Base-by-base conservation (phyloP, 1,284 basidiomycete genomes). In the Cutaneotrichosporon dermatis region DNA sequence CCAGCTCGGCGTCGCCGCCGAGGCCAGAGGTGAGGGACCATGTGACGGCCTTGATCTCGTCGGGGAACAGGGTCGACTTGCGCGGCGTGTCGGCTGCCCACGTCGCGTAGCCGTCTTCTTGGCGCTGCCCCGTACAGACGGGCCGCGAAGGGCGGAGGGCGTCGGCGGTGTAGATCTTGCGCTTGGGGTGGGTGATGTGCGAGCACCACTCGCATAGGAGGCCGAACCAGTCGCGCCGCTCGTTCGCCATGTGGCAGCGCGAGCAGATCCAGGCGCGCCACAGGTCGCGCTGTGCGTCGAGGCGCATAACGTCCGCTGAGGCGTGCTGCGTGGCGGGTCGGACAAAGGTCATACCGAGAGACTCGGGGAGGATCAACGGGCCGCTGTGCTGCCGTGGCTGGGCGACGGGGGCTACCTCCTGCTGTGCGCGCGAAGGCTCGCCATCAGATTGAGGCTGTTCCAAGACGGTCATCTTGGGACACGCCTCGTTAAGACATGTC, bases 231-330 rank as follows among this genome's bases (percentile, higher is more conserved):
- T 66, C 62, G 16, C 62, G 59, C 9, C 73, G 57, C 54, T 76
- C 72, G 50, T 72, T 69, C 9, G 74, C 73, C 49, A 66, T 62
- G 2, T 67, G 69, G 49, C 75, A 77, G 43, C 62, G 62, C 7
- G 55, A 36, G 45, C 75, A 77, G 39, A 71, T 68, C 71, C 70
- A 76, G 2, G 69, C 70, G 43, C 58, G 62, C 75, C 75, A 77
- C 46, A 63, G 66, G 11, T 71, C 67, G 25, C 61, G 55, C 10
- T 69, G 69, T 2, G 64, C 61, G 11, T 68, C 59, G 50, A 40
- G 39, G 11, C 50, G 50, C 10, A 39, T 25, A 11, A 33, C 12
- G 50, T 41, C 25, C 1, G 8, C 25, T 11, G 44, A n/a, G 44
- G n/a, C 44, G 15, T 9, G 66, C 4, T 54, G 34, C 13, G 69